phyloP scores from a whole-genome alignment of 768 basidiomycete species.

The Suillus variegatus region DNA sequence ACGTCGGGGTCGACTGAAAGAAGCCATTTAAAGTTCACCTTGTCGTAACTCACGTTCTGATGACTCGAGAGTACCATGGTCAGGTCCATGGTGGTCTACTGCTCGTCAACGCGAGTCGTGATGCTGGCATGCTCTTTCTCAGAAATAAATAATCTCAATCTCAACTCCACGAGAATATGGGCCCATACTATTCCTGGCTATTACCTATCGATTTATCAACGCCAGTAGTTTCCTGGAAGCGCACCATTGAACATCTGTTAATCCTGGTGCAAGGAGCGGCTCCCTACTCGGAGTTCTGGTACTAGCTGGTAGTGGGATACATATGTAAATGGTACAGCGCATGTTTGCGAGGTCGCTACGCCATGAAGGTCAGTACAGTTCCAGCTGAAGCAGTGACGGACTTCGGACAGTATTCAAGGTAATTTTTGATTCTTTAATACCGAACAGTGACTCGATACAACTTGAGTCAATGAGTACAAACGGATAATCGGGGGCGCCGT shows the following conservation, averaged over 20 bases:
- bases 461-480: too few species aligned
- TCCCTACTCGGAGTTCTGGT: background rate
- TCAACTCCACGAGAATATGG: background rate
- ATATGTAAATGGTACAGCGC: background rate
- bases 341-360: background rate
- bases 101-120: background rate
- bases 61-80: background rate
- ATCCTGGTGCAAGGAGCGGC: background rate
- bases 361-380: too few species aligned
- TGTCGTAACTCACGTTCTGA: background rate
- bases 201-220: background rate
- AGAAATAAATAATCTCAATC: background rate
- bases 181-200: background rate
- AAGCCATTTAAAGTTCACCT: conserved; percentile 1
- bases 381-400: too few species aligned
- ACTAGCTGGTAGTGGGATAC: background rate
- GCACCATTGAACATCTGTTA: background rate
- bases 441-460: too few species aligned
- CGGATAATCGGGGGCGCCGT: too few species aligned
- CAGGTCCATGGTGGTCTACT: background rate
- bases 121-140: background rate
- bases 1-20: conserved; percentile 3
- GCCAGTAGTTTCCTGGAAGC: background rate
- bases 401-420: too few species aligned
- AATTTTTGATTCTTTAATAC: too few species aligned